Base-by-base conservation (phyloP, 2,329 filamentous ascomycete species). In the Orbilia oligospora region DNA sequence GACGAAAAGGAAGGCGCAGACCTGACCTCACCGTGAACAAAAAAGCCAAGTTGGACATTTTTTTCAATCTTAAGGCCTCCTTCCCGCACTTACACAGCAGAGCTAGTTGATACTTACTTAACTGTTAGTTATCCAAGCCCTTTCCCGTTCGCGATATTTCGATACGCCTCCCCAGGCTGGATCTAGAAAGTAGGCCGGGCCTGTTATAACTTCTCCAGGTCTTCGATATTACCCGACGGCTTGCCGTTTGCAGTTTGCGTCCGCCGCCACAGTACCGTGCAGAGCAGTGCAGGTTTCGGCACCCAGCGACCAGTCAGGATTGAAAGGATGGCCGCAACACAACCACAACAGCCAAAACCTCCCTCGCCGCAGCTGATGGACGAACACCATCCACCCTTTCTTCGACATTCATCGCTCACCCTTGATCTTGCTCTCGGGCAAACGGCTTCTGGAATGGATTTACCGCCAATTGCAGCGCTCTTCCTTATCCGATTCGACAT, bases 401-500 rank as follows among this genome's bases (percentile, higher is more conserved):
- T 72, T 72, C 75, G 68, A 63, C 75, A 72, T 49, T 75, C 76
- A 66, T 79, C 76, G 16, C 79, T 81, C 20, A 75, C 79, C 24
- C 67, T 81, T 56, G 80, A 81, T 53, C 81, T 81, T 70, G 67
- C 75, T 49, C 71, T 77, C 68, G 72, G 71, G 51, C 68, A 73
- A 36, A 76, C 58, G 61, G 69, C 73, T 36, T 71, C 71, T 27
- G 65, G 77, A 20, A 78, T 76, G 49, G 88, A 89, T 80, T 85
- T 88, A 9, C 89, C 89, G 61, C 88, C 88, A 67, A 89, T 95
- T 83, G 91, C 91, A 46, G 93, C 93, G 36, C 88, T 97, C 41
- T 97, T 97, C 84, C 88, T 97, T 80, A 95, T 97, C 85, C 90
- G 92, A 83, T 97, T 97, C 86, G 94, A 97, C 85, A 92, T 95